Evolutionary conservation across 2,329 filamentous ascomycete genomes (phyloP).

Genomic region (Colletotrichum liaoningense): DNA sequence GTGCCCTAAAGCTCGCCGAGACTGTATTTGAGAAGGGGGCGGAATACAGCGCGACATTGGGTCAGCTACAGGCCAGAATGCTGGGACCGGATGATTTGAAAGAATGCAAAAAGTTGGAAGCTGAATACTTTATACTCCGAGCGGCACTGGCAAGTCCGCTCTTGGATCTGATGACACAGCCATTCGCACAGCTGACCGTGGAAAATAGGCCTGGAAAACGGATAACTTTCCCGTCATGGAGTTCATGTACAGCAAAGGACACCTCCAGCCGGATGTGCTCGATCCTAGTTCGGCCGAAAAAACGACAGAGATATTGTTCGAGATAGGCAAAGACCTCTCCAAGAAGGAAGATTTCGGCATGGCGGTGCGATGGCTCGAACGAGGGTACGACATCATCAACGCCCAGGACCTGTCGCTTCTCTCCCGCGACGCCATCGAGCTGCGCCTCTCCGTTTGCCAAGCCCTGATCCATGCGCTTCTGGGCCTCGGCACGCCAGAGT

Average conservation of each 20-base stretch:
- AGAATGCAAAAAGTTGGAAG: constrained; percentile 54
- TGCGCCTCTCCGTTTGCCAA: constrained; percentile 76
- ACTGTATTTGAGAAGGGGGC: constrained; percentile 74
- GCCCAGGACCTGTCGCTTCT: constrained; percentile 65
- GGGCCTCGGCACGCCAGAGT: constrained; percentile 55
- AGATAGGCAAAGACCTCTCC: constrained; percentile 74
- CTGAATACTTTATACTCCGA: constrained; percentile 75
- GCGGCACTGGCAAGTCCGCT: constrained; percentile 69
- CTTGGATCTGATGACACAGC: not conserved
- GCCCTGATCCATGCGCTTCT: constrained; percentile 68
- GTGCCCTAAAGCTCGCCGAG: constrained; percentile 55
- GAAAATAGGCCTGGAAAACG: constrained; percentile 77
- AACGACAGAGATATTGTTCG: constrained; percentile 75
- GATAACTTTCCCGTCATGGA: constrained; percentile 80
- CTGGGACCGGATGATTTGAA: constrained; percentile 44
- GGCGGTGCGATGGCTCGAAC: constrained; percentile 79
- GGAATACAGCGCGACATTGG: constrained; percentile 60
- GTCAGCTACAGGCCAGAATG: constrained; percentile 41
- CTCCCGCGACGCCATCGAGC: constrained; percentile 70
- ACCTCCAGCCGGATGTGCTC: constrained; percentile 50
- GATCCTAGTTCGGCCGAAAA: constrained; percentile 67
- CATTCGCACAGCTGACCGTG: not conserved
- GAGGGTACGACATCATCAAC: constrained; percentile 71
- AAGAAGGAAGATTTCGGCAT: constrained; percentile 61
- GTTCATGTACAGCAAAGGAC: constrained; percentile 76